Base-by-base conservation (phyloP, 2,329 filamentous ascomycete genomes). In the Thermomyces lanuginosus region DNA sequence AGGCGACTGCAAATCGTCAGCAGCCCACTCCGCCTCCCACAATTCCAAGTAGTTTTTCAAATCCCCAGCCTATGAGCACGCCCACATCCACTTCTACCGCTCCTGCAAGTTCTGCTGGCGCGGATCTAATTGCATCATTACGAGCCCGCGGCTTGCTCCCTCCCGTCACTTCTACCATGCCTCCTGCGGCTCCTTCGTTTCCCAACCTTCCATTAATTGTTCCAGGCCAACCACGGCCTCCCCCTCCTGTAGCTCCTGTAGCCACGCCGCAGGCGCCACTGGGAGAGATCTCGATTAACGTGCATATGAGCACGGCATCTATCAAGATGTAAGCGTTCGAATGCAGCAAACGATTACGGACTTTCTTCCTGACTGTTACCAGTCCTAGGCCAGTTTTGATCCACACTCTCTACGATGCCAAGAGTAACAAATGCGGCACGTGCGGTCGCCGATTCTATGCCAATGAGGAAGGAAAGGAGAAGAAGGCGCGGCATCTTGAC, bases 401-500 rank as follows among this genome's bases (percentile, higher is more conserved):
- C 5, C 62, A 71, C 10, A 64, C 63, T 10, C 66, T 95, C 6
- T 86, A 92, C 46, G 80, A 86, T 34, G 71, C 76, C 11, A 69
- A 82, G 20, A 80, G 86, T 0, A 79, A 83, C 32, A 79, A 84
- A 30, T 98, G 89, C 50, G 80, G 76, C 8, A 86, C 86, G 32
- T 98, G 89, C 48, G 89, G 86, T 13, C 71, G 84, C 33, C 75
- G 89, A 2, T 98, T 98, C 51, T 67, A 67, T 28, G 69, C 69
- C 4, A 79, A 80, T 25, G 70, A 74, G 8, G 72, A 79, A 37
- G 86, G 86, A 8, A 78, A 72, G 42, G 74, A 76, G 46, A 79
- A 78, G 60, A 95, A 95, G 58, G 80, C 76, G 13, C 72, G 76
- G 3, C 89, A 98, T 48, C 75, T 98, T 63, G 89, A 98, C 54